Conservation (phyloP, 352 stramenopile species). For the Elongisporangium undulatum region DNA sequence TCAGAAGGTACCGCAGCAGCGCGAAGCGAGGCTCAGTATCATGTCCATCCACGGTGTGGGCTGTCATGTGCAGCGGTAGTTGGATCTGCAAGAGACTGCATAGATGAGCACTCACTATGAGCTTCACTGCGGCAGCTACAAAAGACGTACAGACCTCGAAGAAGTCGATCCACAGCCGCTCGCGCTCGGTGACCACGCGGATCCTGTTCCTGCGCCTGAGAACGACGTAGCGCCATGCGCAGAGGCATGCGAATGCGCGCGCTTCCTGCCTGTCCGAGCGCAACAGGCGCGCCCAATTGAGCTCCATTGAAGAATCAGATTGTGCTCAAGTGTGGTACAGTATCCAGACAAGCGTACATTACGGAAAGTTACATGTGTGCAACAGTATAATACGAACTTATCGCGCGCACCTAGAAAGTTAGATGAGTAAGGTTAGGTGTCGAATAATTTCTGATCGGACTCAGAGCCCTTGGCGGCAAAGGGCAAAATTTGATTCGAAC, state of each 20-base stretch:
- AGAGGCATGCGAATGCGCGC: constrained; percentile 40
- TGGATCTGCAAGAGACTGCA: constrained; percentile 18
- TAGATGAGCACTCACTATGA: constrained; percentile 1
- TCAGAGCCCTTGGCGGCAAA: neutral
- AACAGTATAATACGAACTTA: too few species aligned
- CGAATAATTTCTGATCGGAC: neutral
- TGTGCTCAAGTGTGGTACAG: too few species aligned
- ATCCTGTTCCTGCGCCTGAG: constrained; percentile 43
- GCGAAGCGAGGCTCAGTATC: constrained; percentile 19
- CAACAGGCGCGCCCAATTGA: constrained; percentile 35
- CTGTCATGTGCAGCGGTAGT: constrained; percentile 36
- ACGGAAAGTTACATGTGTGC: too few species aligned
- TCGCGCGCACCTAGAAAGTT: too few species aligned
- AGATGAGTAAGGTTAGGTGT: neutral
- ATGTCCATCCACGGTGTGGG: constrained; percentile 16
- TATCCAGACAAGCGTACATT: too few species aligned
- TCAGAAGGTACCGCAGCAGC: constrained; percentile 23
- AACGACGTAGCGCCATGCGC: constrained; percentile 29
- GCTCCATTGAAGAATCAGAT: neutral
- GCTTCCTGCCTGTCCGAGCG: constrained; percentile 5
- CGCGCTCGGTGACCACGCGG: constrained; percentile 9
- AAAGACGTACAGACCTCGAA: constrained; percentile 35
- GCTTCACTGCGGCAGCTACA: neutral
- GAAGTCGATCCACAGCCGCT: constrained; percentile 37
- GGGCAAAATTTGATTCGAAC: neutral